Base-by-base conservation (phyloP, 2,329 filamentous ascomycete species). In the Phyllosticta paracitricarpa region DNA sequence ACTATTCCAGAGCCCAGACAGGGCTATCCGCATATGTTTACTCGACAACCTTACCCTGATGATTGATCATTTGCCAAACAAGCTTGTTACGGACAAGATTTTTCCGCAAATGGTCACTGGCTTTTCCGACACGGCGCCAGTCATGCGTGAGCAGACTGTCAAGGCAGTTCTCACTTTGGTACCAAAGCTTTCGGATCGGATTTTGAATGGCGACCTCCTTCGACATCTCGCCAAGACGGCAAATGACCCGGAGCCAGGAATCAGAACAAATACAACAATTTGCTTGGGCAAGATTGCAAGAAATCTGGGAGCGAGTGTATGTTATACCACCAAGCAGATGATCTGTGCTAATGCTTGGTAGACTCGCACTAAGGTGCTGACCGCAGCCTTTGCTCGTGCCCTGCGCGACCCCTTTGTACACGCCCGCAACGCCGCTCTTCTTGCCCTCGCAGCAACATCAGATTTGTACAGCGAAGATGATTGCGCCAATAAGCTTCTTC, bases 211-310 rank as follows among this genome's bases (percentile, higher is more conserved):
- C 59, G 94, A 99, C 67, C 81, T 99, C 10, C 78, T 99, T 24
- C 89, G 89, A 68, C 88, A 96, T 70, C 81, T 99, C 28, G 94
- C 94, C 53, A 97, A 96, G 73, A 97, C 93, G 1, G 91, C 94
- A 54, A 99, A 97, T 68, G 94, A 99, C 65, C 94, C 97, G 68
- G 93, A 99, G 70, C 91, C 94, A 0, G 94, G 94, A 0, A 99
- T 99, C 66, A 85, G 94, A 64, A 99, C 94, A 8, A 99, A 99
- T 72, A 99, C 94, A 0, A 99, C 94, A 1, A 99, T 99, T 61
- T 97, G 93, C 71, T 77, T 99, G 0, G 94, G 94, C 24, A 97
- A 97, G 70, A 97, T 99, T 67, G 92, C 94, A 14, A 92, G 91
- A 68, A 89, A 96, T 68, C 79, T 99, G 0, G 90, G 91, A 1